Conservation (phyloP, 2,329 filamentous ascomycete genomes). For the Basipetospora chlamydospora region DNA sequence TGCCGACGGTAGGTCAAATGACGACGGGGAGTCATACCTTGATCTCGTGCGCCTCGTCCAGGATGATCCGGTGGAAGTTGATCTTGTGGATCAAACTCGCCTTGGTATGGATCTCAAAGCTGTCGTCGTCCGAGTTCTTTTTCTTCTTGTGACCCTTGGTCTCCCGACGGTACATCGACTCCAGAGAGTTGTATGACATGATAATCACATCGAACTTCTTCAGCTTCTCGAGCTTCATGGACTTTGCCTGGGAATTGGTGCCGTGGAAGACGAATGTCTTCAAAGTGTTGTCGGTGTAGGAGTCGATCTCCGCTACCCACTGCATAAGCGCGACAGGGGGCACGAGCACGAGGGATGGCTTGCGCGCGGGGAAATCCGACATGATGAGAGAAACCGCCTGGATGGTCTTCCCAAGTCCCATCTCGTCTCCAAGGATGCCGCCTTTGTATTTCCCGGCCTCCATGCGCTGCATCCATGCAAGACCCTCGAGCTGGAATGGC, state of each 20-base stretch:
- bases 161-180: constrained; percentile 86
- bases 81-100: constrained; percentile 69
- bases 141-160: constrained; percentile 74
- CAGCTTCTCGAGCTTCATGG: constrained; percentile 57
- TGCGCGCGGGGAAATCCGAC: constrained; percentile 80
- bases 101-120: constrained; percentile 48
- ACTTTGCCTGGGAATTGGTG: constrained; percentile 71
- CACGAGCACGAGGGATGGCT: constrained; percentile 76
- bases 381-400: constrained; percentile 96
- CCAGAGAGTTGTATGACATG: constrained; percentile 88
- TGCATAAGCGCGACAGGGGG: constrained; percentile 93
- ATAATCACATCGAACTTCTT: constrained; percentile 84
- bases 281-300: constrained; percentile 73
- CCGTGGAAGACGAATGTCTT: constrained; percentile 87
- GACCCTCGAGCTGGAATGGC: constrained; percentile 81
- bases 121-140: constrained; percentile 25
- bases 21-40: constrained; percentile 34
- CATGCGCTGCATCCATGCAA: constrained; percentile 90
- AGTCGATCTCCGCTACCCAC: constrained; percentile 71
- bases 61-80: constrained; percentile 76
- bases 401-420: constrained; percentile 98
- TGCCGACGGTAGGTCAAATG: no score
- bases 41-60: constrained; percentile 94
- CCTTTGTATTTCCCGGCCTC: constrained; percentile 76
- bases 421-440: constrained; percentile 87